These are phyloP conservation scores for Sugiyamaella grinbergsii DNA, from an alignment of 1,139 yeast genomes.

Conservation along the genomic window DNA sequence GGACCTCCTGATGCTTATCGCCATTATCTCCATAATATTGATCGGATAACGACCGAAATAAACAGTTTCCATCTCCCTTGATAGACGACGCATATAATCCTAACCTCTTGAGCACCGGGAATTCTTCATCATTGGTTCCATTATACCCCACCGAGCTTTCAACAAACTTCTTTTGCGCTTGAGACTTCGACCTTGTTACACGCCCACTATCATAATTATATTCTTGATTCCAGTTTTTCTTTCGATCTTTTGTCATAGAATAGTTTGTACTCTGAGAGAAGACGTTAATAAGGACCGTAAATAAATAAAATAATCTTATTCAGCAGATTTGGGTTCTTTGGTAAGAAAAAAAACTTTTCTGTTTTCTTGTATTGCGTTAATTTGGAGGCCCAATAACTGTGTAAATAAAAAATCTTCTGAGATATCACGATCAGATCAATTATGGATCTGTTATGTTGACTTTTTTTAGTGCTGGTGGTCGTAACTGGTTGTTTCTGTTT, in stretches of 20 bases:
- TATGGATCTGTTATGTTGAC: no score
- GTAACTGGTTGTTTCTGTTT: no score
- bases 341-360: no score
- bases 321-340: no score
- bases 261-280: not conserved
- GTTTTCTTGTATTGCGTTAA: no score
- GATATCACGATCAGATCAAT: no score
- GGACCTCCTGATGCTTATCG: slow-evolving; percentile 37
- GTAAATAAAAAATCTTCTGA: no score
- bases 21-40: slow-evolving; percentile 45
- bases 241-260: slow-evolving; percentile 15
- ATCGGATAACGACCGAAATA: slow-evolving; percentile 48
- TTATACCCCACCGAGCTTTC: slow-evolving; percentile 1
- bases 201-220: slow-evolving; percentile 23
- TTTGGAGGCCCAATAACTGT: no score
- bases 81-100: slow-evolving; percentile 45
- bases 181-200: slow-evolving; percentile 25
- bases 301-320: no score
- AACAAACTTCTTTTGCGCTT: slow-evolving; percentile 15
- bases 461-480: no score
- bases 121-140: slow-evolving; percentile 36
- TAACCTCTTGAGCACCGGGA: slow-evolving; percentile 42
- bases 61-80: slow-evolving; percentile 48
- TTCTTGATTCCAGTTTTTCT: slow-evolving; percentile 17
- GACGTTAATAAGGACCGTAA: not conserved